These are phyloP conservation scores for Apiotrichum sp. DNA, from an alignment of 1,284 basidiomycete genomes.

Conservation along the genomic window DNA sequence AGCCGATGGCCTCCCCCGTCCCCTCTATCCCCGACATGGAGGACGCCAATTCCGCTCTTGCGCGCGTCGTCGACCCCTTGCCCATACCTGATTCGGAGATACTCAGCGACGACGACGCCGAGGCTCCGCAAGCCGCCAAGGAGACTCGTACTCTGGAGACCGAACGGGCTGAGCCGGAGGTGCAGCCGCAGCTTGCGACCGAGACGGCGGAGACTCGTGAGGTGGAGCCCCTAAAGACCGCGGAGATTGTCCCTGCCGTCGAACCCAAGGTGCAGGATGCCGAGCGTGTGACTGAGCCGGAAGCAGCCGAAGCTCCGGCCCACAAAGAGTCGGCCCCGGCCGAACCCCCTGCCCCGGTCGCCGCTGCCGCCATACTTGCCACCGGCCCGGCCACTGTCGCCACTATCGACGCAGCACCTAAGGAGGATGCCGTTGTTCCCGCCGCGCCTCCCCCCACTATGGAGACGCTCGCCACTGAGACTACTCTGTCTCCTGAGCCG, in stretches of 20 bases:
- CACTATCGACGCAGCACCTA: too few relatives aligned
- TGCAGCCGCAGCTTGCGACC: neutral
- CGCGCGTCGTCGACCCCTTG: neutral
- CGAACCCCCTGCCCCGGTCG: neutral
- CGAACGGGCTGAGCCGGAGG: neutral
- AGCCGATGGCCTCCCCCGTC: neutral
- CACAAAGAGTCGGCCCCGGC: neutral
- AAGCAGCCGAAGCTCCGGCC: neutral
- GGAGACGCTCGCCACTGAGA: too few relatives aligned
- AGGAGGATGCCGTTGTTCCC: too few relatives aligned
- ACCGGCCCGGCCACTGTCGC: too few relatives aligned
- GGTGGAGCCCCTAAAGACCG: neutral
- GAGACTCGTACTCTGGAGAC: too few relatives aligned
- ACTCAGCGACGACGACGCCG: neutral
- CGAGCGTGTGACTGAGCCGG: slow-evolving; percentile 25
- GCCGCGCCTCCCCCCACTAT: too few relatives aligned
- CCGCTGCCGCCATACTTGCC: neutral
- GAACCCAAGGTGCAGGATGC: neutral
- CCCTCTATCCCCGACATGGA: slow-evolving; percentile 5
- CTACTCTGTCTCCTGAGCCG: too few relatives aligned
- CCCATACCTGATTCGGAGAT: neutral
- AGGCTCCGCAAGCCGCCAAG: too few relatives aligned
- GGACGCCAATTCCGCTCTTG: slow-evolving; percentile 8
- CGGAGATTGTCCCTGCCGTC: neutral
- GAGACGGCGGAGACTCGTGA: neutral